Conservation (phyloP, 2,329 filamentous ascomycete genomes). For the Fusarium torreyae region DNA sequence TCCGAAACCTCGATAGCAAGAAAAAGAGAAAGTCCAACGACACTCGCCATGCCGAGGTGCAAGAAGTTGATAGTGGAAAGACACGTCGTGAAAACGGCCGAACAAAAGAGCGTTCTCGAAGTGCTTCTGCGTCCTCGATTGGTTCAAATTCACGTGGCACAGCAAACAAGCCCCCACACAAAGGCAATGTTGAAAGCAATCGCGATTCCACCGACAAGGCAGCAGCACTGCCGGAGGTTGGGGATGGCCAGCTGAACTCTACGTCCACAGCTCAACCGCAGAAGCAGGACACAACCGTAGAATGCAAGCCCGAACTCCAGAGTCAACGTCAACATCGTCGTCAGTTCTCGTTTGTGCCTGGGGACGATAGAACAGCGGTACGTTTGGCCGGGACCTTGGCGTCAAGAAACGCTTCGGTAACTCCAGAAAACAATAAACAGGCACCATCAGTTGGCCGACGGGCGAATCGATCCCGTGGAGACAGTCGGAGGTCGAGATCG, state of each 20-base stretch:
- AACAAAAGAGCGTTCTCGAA: conserved; percentile 3
- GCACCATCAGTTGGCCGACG: conserved; percentile 1
- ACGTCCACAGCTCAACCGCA: conserved; percentile 3
- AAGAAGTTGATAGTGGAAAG: conserved; percentile 7
- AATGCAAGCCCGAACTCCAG: background rate
- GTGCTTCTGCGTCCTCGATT: conserved; percentile 5
- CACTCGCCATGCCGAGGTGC: conserved; percentile 15
- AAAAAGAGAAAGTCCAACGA: conserved; percentile 6
- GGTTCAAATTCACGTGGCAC: conserved; percentile 9
- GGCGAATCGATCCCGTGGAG: conserved; percentile 4
- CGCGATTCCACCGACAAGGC: conserved; percentile 10
- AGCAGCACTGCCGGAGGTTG: conserved; percentile 9
- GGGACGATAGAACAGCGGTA: conserved; percentile 42
- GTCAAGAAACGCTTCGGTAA: background rate
- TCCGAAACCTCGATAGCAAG: conserved; percentile 27
- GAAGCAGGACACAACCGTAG: conserved; percentile 5
- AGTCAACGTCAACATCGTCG: conserved; percentile 37
- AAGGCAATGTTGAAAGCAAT: conserved; percentile 18
- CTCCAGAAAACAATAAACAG: conserved; percentile 7
- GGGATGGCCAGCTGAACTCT: background rate
- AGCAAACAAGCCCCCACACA: conserved; percentile 7
- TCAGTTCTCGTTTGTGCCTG: conserved; percentile 51
- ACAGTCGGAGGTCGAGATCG: conserved; percentile 35
- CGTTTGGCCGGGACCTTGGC: conserved; percentile 1
- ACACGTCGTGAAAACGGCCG: conserved; percentile 18